Percentiles rank a stretch among this genome's conserved stretches.
Evolutionary conservation across 306 rosid genomes (phyloP).

Genomic region (Gastrolobium villosum): DNA sequence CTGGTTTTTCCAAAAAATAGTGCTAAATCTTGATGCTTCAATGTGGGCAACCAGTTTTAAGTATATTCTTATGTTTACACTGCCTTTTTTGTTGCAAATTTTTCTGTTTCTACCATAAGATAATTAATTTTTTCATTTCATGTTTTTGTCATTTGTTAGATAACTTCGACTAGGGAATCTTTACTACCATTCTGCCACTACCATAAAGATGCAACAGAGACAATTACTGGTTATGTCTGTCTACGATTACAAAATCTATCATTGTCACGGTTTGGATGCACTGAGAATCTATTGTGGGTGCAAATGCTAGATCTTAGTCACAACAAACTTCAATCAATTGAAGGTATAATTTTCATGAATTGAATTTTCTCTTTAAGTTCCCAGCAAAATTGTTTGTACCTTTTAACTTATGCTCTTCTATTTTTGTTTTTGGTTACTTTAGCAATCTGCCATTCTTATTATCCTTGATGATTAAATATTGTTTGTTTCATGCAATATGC

Average conservation of each 20-base stretch:
- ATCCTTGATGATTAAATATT: neutral
- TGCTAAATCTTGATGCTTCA: constrained; percentile 18
- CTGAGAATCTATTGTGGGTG: constrained; percentile 79
- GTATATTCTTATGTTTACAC: constrained; percentile 29
- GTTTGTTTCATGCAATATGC: constrained; percentile 22
- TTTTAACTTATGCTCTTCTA: too few relatives aligned
- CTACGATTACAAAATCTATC: constrained; percentile 78
- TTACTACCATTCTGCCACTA: constrained; percentile 65
- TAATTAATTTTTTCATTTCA: constrained; percentile 17
- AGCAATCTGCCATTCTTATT: constrained; percentile 4
- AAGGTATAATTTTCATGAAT: constrained; percentile 61
- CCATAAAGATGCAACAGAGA: constrained; percentile 52
- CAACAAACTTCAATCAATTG: constrained; percentile 82
- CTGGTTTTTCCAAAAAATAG: neutral
- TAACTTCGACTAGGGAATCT: constrained; percentile 71
- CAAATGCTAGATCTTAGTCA: constrained; percentile 90
- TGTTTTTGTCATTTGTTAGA: constrained; percentile 58
- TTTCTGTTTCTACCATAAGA: constrained; percentile 29
- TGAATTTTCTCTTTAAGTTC: constrained; percentile 21
- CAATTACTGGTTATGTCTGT: constrained; percentile 55
- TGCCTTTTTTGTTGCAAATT: constrained; percentile 22
- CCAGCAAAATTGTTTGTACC: too few relatives aligned
- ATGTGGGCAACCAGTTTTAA: neutral
- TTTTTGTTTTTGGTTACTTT: neutral
- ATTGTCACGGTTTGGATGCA: constrained; percentile 74